Evolutionary conservation across 352 stramenopile species (phyloP), one percentile per base, ranked within the genome.

Genomic region (Globisporangium middletonii): DNA sequence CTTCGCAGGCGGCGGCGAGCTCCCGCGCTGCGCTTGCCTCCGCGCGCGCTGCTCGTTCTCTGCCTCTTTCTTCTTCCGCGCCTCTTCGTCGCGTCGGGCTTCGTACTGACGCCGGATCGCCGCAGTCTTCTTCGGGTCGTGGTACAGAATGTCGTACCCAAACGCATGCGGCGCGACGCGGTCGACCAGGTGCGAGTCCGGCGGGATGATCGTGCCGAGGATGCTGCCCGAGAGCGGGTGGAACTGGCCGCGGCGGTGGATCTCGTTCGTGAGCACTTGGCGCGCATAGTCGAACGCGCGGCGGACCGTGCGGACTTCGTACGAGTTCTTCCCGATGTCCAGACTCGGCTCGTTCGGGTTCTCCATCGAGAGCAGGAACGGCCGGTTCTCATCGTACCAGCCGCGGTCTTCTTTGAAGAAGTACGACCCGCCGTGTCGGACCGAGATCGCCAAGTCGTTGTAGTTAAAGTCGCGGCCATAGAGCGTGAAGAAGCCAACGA

Each of bases 381-480:
- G 85, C 23, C 89, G 76, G 15, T 86, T 72, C 19, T 63, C 65
- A 45, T 91, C 78, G 52, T 76, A 86, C 82, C 84, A 92, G 53
- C 57, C 49, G 27, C 75, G 75, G n/a, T 82, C 65, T 44, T 91
- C 83, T 71, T 98, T 98, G 48, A 74, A 80, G 70, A 98, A 98
- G 62, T 96, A 98, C 33, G 80, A 77, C 3, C 96, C 95, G 59
- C 95, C 94, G 57, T 96, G 84, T 18, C 88, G 86, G 7, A 99
- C 86, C 2, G 87, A 97, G 63, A 98, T 96, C 0, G 71, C 93
- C 0, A 97, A 78, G 2, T 96, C 88, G 1, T 84, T 64, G 71
- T 97, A 98, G 72, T 98, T 98, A 43, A 97, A 97, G 42, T 97
- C 86, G 12, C 84, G 69, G 28, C 91, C 91, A 50, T 98, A 98